Conservation (phyloP, 768 basidiomycete species). For the Pisolithus marmoratus region DNA sequence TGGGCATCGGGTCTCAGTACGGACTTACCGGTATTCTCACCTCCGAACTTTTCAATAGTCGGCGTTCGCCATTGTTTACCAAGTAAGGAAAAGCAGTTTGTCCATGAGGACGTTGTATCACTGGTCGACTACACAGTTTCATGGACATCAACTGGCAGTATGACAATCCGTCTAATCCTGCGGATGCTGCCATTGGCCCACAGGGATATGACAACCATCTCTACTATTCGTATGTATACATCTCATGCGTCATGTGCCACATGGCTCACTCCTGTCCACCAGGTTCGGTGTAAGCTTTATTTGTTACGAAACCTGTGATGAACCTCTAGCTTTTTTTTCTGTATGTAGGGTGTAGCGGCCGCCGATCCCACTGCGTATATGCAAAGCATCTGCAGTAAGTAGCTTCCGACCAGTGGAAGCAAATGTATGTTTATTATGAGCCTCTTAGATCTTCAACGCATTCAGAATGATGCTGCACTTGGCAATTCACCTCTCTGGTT, state of each 20-base stretch:
- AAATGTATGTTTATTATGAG: not conserved
- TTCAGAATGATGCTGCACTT: constrained; percentile 41
- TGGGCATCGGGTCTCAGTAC: constrained; percentile 19
- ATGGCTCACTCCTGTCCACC: not conserved
- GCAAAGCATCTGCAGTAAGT: constrained; percentile 63
- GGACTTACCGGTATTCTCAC: constrained; percentile 21
- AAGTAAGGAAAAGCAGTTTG: constrained; percentile 25
- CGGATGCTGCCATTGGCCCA: constrained; percentile 60
- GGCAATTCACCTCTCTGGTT: constrained; percentile 48
- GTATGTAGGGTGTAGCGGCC: constrained; percentile 59
- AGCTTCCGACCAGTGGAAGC: not conserved
- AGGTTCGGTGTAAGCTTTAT: constrained; percentile 51
- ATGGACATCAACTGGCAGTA: constrained; percentile 81
- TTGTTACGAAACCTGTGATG: not conserved
- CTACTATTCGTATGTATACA: constrained; percentile 56
- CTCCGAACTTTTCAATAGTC: constrained; percentile 11
- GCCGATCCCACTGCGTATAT: constrained; percentile 61
- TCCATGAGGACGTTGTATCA: not conserved
- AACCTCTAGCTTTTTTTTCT: not conserved
- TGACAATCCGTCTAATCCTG: constrained; percentile 65
- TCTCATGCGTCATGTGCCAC: not conserved
- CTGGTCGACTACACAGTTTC: constrained; percentile 41
- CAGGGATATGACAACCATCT: constrained; percentile 76
- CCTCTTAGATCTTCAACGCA: constrained; percentile 50
- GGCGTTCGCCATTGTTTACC: constrained; percentile 28